phyloP scores from a whole-genome alignment of 2,329 filamentous ascomycete species.

The Colletotrichum zoysiae region DNA sequence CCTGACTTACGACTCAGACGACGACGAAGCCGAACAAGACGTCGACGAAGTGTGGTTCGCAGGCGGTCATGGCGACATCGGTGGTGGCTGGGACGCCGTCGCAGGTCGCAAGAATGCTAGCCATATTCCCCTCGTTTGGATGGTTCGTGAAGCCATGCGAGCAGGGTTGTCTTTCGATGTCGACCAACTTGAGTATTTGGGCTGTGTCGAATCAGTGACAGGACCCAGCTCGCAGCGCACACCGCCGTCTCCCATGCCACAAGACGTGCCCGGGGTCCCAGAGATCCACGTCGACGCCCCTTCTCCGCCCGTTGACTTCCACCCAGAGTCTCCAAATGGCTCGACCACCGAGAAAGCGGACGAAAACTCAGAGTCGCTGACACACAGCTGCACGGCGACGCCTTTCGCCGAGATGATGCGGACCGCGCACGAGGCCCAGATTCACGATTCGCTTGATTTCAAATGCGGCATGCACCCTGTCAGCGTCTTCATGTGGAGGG shows the following conservation, averaged over 20 bases:
- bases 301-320: conserved; percentile 41
- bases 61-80: conserved; percentile 83
- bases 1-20: conserved; percentile 58
- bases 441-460: conserved; percentile 80
- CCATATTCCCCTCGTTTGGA: conserved; percentile 78
- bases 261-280: conserved; percentile 46
- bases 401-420: conserved; percentile 71
- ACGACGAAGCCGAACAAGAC: conserved; percentile 69
- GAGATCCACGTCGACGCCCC: conserved; percentile 48
- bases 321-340: conserved; percentile 20
- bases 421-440: conserved; percentile 64
- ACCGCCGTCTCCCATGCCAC: background rate
- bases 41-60: conserved; percentile 87
- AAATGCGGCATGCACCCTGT: conserved; percentile 66
- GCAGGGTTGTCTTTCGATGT: conserved; percentile 80
- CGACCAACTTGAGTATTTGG: conserved; percentile 74
- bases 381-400: conserved; percentile 9
- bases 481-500: conserved; percentile 76
- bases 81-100: conserved; percentile 78
- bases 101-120: conserved; percentile 71
- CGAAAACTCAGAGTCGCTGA: conserved; percentile 14
- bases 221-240: conserved; percentile 23
- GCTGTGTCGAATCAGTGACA: conserved; percentile 62
- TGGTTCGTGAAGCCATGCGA: conserved; percentile 69
- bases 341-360: conserved; percentile 10